Conservation (phyloP, 2,329 filamentous ascomycete genomes). For the Rutstroemia sydowiana region DNA sequence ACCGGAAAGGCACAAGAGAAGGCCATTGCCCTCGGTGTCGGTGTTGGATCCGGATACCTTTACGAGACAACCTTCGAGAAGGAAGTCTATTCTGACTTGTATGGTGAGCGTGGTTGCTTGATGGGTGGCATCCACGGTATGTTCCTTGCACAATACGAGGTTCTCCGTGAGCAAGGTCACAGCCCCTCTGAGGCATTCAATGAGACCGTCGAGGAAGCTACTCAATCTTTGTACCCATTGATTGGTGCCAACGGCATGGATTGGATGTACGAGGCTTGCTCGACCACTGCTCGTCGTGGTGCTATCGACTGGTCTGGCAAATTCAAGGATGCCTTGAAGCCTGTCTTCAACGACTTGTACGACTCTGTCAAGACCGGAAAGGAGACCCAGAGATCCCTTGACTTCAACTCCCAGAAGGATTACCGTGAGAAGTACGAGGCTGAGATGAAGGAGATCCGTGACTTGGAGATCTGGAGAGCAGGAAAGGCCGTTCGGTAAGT, state of each 20-base stretch:
- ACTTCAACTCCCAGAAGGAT: conserved; percentile 93
- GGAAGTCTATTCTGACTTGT: conserved; percentile 99
- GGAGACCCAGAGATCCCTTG: conserved; percentile 93
- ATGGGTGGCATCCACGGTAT: conserved; percentile 99
- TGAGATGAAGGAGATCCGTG: conserved; percentile 97
- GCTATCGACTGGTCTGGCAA: conserved; percentile 96
- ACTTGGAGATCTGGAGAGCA: conserved; percentile 97
- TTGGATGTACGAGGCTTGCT: conserved; percentile 99
- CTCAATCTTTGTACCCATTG: conserved; percentile 93
- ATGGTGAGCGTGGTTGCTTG: conserved; percentile 98
- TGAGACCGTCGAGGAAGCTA: conserved; percentile 99
- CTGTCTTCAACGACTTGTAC: conserved; percentile 96
- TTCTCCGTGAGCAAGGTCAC: conserved; percentile 97
- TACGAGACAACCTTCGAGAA: conserved; percentile 99
- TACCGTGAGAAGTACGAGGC: conserved; percentile 97
- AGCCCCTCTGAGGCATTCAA: conserved; percentile 98
- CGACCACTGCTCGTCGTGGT: conserved; percentile 93
- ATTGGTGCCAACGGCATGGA: conserved; percentile 98
- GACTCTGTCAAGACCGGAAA: conserved; percentile 82
- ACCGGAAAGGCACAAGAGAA: conserved; percentile 98
- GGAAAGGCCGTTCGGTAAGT: conserved; percentile 89
- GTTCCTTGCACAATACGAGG: conserved; percentile 99
- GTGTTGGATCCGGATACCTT: conserved; percentile 94
- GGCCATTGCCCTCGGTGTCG: conserved; percentile 92
- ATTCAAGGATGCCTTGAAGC: conserved; percentile 98